Base-by-base conservation (phyloP, 352 stramenopile genomes). In the Phytopythium ostracodes region DNA sequence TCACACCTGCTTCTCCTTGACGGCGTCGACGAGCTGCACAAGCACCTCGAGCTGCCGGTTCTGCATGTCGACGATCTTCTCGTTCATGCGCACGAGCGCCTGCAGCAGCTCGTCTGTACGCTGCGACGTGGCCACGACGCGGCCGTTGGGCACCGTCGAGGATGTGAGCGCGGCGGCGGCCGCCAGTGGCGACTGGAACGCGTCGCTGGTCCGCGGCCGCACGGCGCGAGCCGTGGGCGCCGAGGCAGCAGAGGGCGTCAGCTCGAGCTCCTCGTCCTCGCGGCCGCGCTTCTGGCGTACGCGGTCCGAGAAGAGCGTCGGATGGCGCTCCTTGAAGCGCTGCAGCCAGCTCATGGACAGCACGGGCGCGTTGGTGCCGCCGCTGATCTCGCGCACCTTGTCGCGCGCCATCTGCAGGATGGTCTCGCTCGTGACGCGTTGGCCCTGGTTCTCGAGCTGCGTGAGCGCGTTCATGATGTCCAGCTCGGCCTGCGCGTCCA, bases 241-340 rank as follows among this genome's bases (percentile, higher is more conserved):
- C 12, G 52, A 4, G 1, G 29, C 15, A 4, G 29, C 15, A 4
- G 15, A 22, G 51, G 29, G 11, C 4, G 53, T 24, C 1, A 49
- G n/a, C 22, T 52, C 55, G 38, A 60, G 55, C 22, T 60, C 55
- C 4, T 60, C 55, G 8, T 60, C 55, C 22, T 60, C 55, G 36
- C 55, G 55, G 38, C 55, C 36, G 55, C 55, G 55, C 55, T 60
- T 60, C 33, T 38, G 24, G 24, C 55, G 55, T 40, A 52, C 55
- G 55, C 55, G 55, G 33, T 60, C 55, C n/a, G 55, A 60, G 38
- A 60, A 60, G 36, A 60, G 36, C 36, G 40, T n/a, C 36, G 55
- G 55, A 24, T 60, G 55, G n/a, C 54, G 54, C 54, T 59, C 54
- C 54, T 59, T 59, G 54, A 59, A 59, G 54, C 54, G 54, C 54